phyloP scores from a whole-genome alignment of 2,329 filamentous ascomycete genomes.

The Geoglossum cookeanum region DNA sequence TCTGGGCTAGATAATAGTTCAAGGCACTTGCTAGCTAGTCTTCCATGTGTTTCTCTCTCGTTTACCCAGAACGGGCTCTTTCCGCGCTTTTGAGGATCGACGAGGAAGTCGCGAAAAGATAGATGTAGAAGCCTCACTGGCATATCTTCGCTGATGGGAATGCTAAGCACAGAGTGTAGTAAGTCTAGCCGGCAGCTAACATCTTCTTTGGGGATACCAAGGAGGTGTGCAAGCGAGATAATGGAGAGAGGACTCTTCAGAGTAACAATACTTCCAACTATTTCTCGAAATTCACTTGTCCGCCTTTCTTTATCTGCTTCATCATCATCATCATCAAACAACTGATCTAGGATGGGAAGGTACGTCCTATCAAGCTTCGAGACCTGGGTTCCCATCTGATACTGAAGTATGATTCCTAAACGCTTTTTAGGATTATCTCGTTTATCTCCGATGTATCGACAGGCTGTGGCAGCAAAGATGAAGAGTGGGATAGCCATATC shows the following conservation, averaged over 20 bases:
- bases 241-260: no score
- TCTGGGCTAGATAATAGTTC: constrained; percentile 16
- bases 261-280: constrained; percentile 9
- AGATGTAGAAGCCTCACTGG: constrained; percentile 10
- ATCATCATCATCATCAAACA: constrained; percentile 4
- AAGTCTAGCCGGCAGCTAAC: constrained; percentile 6
- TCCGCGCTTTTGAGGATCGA: constrained; percentile 14
- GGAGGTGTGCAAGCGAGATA: constrained; percentile 6
- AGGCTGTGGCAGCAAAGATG: constrained; percentile 17
- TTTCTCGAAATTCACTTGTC: constrained; percentile 6
- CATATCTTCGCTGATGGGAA: constrained; percentile 3
- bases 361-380: no score
- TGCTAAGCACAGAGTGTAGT: constrained; percentile 9
- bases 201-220: constrained; percentile 4
- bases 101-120: constrained; percentile 18
- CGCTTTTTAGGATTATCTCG: no score
- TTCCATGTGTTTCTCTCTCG: no score
- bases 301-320: constrained; percentile 4
- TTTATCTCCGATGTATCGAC: no score
- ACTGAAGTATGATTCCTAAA: no score
- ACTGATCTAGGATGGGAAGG: constrained; percentile 10
- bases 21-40: constrained; percentile 19
- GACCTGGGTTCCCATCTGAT: no score
- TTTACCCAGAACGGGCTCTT: constrained; percentile 16
- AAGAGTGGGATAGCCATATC: constrained; percentile 19